A percentile compares a stretch with the other conserved stretches of the same genome.
phyloP scores from a whole-genome alignment of 441 rosid species.

The Macaranga tanarius region DNA sequence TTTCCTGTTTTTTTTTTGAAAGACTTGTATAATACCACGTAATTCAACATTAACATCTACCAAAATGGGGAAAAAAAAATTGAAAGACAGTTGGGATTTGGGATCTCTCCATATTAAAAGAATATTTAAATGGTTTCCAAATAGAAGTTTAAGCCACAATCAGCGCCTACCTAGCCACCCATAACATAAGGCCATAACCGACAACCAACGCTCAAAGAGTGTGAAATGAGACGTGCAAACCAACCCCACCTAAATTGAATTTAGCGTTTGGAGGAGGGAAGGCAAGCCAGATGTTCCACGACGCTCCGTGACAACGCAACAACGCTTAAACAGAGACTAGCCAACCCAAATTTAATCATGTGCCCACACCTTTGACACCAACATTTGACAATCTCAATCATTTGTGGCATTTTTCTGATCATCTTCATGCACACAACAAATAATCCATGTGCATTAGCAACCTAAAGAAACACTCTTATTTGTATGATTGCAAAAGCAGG shows the following conservation, averaged over 20 bases:
- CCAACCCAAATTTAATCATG: not conserved
- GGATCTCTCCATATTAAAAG: not conserved
- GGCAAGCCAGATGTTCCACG: not conserved
- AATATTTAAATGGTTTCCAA: no score
- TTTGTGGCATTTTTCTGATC: no score
- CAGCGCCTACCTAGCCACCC: not conserved
- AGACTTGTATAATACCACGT: no score
- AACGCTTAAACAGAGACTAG: not conserved
- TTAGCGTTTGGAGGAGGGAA: not conserved
- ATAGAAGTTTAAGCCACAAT: not conserved
- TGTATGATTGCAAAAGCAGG: not conserved
- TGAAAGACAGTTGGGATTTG: not conserved
- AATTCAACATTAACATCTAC: no score
- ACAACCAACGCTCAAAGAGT: not conserved
- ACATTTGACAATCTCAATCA: not conserved
- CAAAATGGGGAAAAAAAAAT: no score
- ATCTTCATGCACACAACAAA: not conserved
- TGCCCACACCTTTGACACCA: no score
- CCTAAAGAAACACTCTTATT: not conserved
- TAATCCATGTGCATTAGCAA: not conserved
- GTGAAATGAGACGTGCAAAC: constrained; percentile 9
- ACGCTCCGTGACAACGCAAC: no score
- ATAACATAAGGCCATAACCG: not conserved
- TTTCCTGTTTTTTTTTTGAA: no score
- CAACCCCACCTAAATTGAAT: not conserved